phyloP scores from a whole-genome alignment of 345 rosid genomes.

The Populus ilicifolia region DNA sequence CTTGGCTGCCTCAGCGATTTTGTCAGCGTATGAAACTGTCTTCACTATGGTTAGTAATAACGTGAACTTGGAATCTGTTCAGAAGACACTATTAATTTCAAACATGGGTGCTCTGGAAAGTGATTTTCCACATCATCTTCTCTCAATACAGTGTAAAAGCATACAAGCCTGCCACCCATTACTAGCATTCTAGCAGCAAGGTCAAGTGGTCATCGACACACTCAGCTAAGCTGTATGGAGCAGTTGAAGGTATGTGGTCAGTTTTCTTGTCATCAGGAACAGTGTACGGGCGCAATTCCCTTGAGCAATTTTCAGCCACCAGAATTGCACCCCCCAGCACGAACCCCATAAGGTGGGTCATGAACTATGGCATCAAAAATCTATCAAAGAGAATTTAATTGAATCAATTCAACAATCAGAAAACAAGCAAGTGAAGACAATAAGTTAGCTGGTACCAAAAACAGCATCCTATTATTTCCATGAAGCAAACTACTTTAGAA shows the following conservation, averaged over 20 bases:
- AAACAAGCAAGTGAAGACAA: background rate
- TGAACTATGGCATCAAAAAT: constrained; percentile 85
- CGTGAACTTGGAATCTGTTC: constrained; percentile 89
- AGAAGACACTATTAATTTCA: constrained; percentile 59
- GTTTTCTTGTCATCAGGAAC: constrained; percentile 91
- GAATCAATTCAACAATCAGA: background rate
- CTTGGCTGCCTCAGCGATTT: constrained; percentile 56
- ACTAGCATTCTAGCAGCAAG: constrained; percentile 86
- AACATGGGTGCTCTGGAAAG: constrained; percentile 81
- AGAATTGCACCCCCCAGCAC: constrained; percentile 95
- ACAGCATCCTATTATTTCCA: background rate
- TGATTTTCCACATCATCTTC: constrained; percentile 52
- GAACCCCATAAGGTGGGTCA: constrained; percentile 95
- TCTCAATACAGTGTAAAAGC: constrained; percentile 73
- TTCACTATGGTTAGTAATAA: constrained; percentile 82
- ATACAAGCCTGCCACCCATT: constrained; percentile 85
- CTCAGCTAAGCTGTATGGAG: constrained; percentile 75
- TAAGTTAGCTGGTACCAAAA: background rate
- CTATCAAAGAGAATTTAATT: constrained; percentile 30
- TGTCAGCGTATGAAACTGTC: constrained; percentile 49
- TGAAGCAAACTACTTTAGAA: background rate
- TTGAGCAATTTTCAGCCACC: constrained; percentile 89
- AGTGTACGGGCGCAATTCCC: constrained; percentile 76
- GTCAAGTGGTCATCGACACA: constrained; percentile 87
- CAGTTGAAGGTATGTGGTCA: constrained; percentile 93